Evolutionary conservation across 2,329 filamentous ascomycete genomes (phyloP).

Genomic region (Cryphonectria parasitica): DNA sequence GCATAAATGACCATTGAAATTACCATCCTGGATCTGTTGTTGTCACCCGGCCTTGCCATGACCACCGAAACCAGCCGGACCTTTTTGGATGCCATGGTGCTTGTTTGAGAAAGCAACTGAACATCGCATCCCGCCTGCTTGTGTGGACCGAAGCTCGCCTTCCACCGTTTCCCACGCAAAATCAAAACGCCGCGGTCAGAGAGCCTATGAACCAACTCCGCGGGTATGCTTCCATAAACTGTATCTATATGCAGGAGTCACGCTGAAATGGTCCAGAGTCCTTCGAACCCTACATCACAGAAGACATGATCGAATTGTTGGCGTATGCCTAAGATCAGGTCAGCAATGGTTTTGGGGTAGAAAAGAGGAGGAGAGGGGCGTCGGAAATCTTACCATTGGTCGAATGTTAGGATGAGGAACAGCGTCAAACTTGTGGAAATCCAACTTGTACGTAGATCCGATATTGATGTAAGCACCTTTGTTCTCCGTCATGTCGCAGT

Average conservation of each 20-base stretch:
- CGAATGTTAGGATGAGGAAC: constrained; percentile 95
- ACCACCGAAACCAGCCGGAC: constrained; percentile 4
- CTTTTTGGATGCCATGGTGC: constrained; percentile 16
- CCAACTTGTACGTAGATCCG: constrained; percentile 85
- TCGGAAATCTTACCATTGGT: constrained; percentile 70
- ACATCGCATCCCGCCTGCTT: constrained; percentile 11
- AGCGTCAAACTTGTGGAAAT: constrained; percentile 92
- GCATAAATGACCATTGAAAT: constrained; percentile 11
- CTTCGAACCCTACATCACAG: constrained; percentile 63
- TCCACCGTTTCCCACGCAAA: constrained; percentile 18
- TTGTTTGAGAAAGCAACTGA: constrained; percentile 15
- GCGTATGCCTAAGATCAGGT: constrained; percentile 71
- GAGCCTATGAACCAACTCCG: constrained; percentile 26
- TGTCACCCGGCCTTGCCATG: constrained; percentile 8
- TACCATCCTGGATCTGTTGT: constrained; percentile 13
- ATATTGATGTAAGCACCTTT: constrained; percentile 99
- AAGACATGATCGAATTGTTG: constrained; percentile 78
- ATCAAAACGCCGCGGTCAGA: constrained; percentile 26
- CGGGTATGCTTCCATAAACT: constrained; percentile 28
- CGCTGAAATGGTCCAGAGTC: constrained; percentile 19
- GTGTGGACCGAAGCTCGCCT: constrained; percentile 2
- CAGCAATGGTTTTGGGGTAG: constrained; percentile 1
- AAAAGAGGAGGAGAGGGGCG: neutral
- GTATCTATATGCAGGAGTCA: constrained; percentile 25
- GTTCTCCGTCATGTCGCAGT: constrained; percentile 98